These are phyloP conservation scores for Corynespora cassiicola DNA, from an alignment of 2,329 filamentous ascomycete genomes.

Conservation along the genomic window DNA sequence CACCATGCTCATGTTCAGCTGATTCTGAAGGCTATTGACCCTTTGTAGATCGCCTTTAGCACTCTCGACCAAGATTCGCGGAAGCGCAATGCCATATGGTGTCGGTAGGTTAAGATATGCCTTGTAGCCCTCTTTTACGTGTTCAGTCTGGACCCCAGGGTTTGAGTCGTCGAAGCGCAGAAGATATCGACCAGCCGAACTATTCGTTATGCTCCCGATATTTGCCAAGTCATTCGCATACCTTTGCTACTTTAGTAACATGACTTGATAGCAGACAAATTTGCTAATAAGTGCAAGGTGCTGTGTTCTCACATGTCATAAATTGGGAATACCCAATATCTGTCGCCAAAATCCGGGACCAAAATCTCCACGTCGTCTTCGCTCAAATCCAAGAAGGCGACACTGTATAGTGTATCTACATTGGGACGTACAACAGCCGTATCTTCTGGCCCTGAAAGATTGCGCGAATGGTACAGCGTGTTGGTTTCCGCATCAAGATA, in stretches of 20 bases:
- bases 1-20: constrained; percentile 1
- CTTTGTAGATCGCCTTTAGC: background rate
- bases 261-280: no score
- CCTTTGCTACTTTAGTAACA: background rate
- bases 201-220: background rate
- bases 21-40: constrained; percentile 1
- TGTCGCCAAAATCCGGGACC: constrained; percentile 2
- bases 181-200: constrained; percentile 1
- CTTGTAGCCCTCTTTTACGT: background rate
- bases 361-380: constrained; percentile 5
- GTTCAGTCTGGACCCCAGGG: background rate
- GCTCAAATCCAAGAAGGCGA: no score
- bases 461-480: constrained; percentile 1
- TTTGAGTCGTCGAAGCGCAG: constrained; percentile 1
- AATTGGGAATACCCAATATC: constrained; percentile 1
- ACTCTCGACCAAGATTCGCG: background rate
- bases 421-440: background rate
- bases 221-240: background rate
- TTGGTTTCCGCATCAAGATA: background rate
- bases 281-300: constrained; percentile 6
- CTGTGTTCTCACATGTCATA: constrained; percentile 6
- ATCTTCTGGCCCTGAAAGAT: constrained; percentile 1
- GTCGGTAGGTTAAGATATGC: constrained; percentile 1
- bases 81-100: constrained; percentile 3
- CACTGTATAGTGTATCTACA: constrained; percentile 1